These are phyloP conservation scores for Xanthoceras sorbifolium DNA, from an alignment of 345 rosid species.

Conservation along the genomic window DNA sequence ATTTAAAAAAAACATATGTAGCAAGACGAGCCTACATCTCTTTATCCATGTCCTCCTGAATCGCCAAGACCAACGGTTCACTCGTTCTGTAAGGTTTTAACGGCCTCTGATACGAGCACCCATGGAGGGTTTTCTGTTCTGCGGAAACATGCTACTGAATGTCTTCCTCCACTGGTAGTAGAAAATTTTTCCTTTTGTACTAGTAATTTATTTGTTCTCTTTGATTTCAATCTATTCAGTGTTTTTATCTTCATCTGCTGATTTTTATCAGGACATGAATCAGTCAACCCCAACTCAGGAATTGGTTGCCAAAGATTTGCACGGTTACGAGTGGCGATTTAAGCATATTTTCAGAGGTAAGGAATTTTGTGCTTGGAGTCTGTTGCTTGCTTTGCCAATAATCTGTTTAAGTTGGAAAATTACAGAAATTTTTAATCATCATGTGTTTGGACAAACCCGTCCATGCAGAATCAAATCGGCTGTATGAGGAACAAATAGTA, in stretches of 20 bases:
- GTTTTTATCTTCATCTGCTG: constrained; percentile 12
- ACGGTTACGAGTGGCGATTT: constrained; percentile 90
- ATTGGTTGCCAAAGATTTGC: constrained; percentile 87
- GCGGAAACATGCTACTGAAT: constrained; percentile 84
- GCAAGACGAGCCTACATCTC: constrained; percentile 60
- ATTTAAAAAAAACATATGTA: constrained; percentile 22
- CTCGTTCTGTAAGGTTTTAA: constrained; percentile 84
- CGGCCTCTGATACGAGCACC: constrained; percentile 98
- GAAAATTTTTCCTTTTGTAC: neutral
- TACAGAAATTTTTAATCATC: neutral
- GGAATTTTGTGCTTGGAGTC: neutral
- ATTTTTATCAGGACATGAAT: constrained; percentile 69
- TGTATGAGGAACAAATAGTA: neutral
- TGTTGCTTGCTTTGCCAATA: neutral
- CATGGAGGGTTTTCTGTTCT: constrained; percentile 97
- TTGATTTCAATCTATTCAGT: neutral
- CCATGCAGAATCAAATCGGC: neutral
- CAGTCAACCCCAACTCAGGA: constrained; percentile 93
- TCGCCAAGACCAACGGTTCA: constrained; percentile 50
- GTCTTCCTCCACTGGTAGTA: constrained; percentile 90
- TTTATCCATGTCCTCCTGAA: constrained; percentile 50
- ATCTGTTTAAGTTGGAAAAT: neutral
- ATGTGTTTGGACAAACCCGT: neutral
- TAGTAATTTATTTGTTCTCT: neutral
- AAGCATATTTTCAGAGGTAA: constrained; percentile 94